Evolutionary conservation across 2,329 filamentous ascomycete genomes (phyloP).

Genomic region (Ophiocordyceps unilateralis): DNA sequence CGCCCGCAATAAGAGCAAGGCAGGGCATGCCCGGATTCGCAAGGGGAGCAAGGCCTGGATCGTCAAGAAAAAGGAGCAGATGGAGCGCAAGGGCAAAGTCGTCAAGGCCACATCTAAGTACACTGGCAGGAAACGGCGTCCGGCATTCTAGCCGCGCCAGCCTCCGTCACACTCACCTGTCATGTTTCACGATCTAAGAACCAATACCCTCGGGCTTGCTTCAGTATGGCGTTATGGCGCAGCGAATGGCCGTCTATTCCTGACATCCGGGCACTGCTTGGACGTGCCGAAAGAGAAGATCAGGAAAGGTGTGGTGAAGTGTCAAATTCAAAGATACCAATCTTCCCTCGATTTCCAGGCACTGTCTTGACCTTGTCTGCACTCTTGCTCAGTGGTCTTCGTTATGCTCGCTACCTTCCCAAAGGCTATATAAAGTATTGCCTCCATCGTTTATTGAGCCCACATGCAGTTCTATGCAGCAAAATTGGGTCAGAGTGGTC

Average conservation of each 20-base stretch:
- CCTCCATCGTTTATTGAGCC: too few species aligned
- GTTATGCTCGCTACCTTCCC: too few species aligned
- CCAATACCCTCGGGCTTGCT: neutral
- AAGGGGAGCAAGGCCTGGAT: conserved; percentile 83
- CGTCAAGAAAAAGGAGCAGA: conserved; percentile 74
- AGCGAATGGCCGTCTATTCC: neutral
- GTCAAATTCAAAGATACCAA: too few species aligned
- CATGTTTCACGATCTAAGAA: conserved; percentile 5
- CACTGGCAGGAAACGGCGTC: conserved; percentile 72
- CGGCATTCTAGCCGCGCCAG: conserved; percentile 55
- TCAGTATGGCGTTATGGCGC: conserved; percentile 9
- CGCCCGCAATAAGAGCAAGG: conserved; percentile 33
- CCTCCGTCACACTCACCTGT: neutral
- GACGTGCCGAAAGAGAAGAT: too few species aligned
- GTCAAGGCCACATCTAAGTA: conserved; percentile 89
- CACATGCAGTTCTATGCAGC: too few species aligned
- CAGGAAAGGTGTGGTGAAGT: too few species aligned
- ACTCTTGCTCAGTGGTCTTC: too few species aligned
- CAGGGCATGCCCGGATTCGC: conserved; percentile 36
- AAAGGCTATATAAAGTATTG: too few species aligned
- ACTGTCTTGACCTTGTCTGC: too few species aligned
- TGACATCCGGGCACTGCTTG: too few species aligned
- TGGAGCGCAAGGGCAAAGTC: conserved; percentile 86
- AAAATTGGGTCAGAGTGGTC: too few species aligned
- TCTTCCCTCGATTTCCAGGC: too few species aligned